Evolutionary conservation across 1,284 basidiomycete species (phyloP).

Genomic region (Apiotrichum porosum): DNA sequence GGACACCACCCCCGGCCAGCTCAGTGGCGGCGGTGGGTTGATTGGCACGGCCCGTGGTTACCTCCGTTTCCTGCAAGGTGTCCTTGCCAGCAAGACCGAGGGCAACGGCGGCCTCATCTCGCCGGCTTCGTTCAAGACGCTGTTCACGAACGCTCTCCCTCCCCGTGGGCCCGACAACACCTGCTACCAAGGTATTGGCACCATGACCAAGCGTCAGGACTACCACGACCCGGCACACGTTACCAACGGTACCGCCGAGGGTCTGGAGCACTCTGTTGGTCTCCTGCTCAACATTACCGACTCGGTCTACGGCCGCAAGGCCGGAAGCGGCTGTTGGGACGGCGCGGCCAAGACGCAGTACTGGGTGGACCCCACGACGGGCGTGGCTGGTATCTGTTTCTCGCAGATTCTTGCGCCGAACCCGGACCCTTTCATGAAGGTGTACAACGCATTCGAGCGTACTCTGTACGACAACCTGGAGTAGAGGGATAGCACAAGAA

Average conservation of each 20-base stretch:
- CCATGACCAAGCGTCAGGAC: conserved; percentile 2
- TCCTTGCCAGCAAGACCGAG: conserved; percentile 20
- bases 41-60: conserved; percentile 34
- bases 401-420: conserved; percentile 22
- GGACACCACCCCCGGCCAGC: conserved; percentile 2
- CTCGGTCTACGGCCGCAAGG: conserved; percentile 12
- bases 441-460: conserved; percentile 32
- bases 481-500: too few relatives aligned
- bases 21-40: conserved; percentile 35
- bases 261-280: conserved; percentile 14
- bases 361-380: conserved; percentile 23
- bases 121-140: conserved; percentile 14
- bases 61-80: conserved; percentile 26
- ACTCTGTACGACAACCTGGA: conserved; percentile 29
- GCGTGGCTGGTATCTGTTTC: conserved; percentile 21
- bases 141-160: conserved; percentile 23
- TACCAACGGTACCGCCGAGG: conserved; percentile 6
- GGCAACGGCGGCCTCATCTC: conserved; percentile 19
- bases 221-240: conserved; percentile 14
- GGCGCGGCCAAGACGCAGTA: conserved; percentile 23
- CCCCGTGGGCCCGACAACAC: conserved; percentile 1
- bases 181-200: conserved; percentile 8
- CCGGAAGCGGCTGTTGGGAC: conserved; percentile 25
- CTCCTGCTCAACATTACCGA: conserved; percentile 7
- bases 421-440: conserved; percentile 19